Evolutionary conservation across 169 alveolate species (phyloP), one percentile per base, ranked within the genome.

Genomic region (Plasmodium vivax): DNA sequence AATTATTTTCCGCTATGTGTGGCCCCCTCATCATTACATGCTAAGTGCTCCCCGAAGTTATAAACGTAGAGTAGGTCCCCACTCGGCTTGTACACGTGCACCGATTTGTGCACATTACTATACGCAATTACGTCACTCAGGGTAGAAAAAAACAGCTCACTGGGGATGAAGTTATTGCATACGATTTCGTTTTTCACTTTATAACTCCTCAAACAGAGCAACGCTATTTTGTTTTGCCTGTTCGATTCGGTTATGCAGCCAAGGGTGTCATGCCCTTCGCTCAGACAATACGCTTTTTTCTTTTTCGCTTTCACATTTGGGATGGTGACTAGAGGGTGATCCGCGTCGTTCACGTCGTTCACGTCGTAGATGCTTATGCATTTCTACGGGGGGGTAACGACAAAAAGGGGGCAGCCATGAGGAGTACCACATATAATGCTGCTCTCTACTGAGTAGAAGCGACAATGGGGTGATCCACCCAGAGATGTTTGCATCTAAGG

Each of bases 191-290:
- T 73, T 74, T 45, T 45, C 32, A 85, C 8, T n/a, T 27, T 74
- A 30, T 75, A 85, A 74, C 80, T 85, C 38, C n/a, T 56, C 51
- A 85, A 74, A 34, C 85, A 85, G 56, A 85, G 54, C 43, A 85
- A 34, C 6, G 23, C 27, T 43, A 85, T 85, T 30, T 74, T 45
- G 19, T 45, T 47, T 8, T 85, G 41, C 36, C 74, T 85, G 38
- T 85, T 85, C 54, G 34, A 30, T 74, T 85, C 85, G 2, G 77
- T 74, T 74, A 85, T 19, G 8, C 93, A 85, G 6, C 81, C 93
- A 32, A 85, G 68, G 23, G 54, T 85, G 14, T 38, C 80, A 73
- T 74, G 27, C 23, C 41, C 84, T 8, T 34, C 83, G 23, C 62
- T 74, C 10, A 32, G 62, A 19, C 93, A 85, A 85, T 85, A 85